Base-by-base conservation (phyloP, 2,329 filamentous ascomycete genomes). In the Diaporthe vaccinii region DNA sequence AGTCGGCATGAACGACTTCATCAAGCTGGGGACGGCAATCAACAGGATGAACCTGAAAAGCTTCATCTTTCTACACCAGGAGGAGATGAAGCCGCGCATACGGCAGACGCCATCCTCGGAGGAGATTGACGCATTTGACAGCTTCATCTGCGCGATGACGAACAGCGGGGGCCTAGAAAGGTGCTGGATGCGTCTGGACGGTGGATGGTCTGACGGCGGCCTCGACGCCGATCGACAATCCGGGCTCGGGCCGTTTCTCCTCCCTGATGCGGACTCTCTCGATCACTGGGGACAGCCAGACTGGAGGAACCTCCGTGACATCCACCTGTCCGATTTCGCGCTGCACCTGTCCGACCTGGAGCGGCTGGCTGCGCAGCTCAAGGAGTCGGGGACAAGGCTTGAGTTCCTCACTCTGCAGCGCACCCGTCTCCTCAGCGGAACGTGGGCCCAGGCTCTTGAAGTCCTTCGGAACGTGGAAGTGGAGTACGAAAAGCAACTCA, bases 361-460 rank as follows among this genome's bases (percentile, higher is more conserved):
- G 49, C 34, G 20, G 1, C 36, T 76, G 20, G 62, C 49, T 34
- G 41, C 59, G 0, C 31, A n/a, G 41, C 65, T 76, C 15, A 20
- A 17, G 28, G 31, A 49, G 14, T 20, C 34, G 8, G 58, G 44
- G 10, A 25, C 39, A 14, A 51, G 34, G n/a, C 65, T 76, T 9
- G 72, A 74, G 6, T 74, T 74, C 17, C n/a, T 76, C 55, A 76
- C 74, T 4, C 14, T 76, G 22, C 51, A 68, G n/a, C 58, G 49
- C 2, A 25, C 61, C 51, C 72, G 51, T 12, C 57, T 76, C 28
- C 44, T 74, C 49, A 55, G 57, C 22, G 74, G 74, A 4, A 70
- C 46, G 20, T 76, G 74, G 74, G 36, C 72, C 2, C 55, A 71
- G 28, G 74, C 39, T 31, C 57, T 76, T 10, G 74, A 71, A 17